A percentile compares a stretch with the other conserved stretches of the same genome.
Conservation (phyloP, 192 early-diverging fungal genomes). For the Powellomyces hirtus region DNA sequence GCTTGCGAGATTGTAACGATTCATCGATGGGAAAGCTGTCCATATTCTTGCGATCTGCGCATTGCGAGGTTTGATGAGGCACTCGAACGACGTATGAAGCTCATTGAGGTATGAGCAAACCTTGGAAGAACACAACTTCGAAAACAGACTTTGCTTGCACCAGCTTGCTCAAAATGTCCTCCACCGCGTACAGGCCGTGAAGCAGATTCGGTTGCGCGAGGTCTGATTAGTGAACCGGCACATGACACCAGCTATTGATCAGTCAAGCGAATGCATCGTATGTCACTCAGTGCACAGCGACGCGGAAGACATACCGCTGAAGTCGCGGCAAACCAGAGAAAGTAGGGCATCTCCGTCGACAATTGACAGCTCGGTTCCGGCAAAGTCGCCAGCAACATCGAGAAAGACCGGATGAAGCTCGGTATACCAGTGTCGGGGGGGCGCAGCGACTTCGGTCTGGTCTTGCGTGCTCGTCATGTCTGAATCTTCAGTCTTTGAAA, state of each 20-base stretch:
- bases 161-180: slow-evolving; percentile 27
- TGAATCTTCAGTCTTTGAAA: too few species aligned
- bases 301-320: not conserved
- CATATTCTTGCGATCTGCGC: too few species aligned
- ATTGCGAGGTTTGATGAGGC: not conserved
- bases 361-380: slow-evolving; percentile 40
- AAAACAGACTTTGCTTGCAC: slow-evolving; percentile 30
- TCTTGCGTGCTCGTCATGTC: too few species aligned
- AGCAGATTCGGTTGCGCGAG: not conserved
- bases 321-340: not conserved
- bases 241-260: too few species aligned
- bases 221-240: too few species aligned
- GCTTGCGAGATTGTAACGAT: not conserved
- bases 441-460: too few species aligned
- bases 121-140: slow-evolving; percentile 36
- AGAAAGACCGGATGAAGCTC: slow-evolving; percentile 9
- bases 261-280: too few species aligned
- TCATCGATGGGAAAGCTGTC: not conserved
- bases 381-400: slow-evolving; percentile 45
- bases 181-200: slow-evolving; percentile 25
- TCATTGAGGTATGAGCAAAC: too few species aligned
- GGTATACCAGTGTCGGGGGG: slow-evolving; percentile 16
- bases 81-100: too few species aligned
- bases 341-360: slow-evolving; percentile 42
- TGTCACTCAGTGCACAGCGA: too few species aligned